Evolutionary conservation across 1,284 basidiomycete species (phyloP), one percentile per base, ranked within the genome.

Genomic region (Tranzscheliella williamsii): DNA sequence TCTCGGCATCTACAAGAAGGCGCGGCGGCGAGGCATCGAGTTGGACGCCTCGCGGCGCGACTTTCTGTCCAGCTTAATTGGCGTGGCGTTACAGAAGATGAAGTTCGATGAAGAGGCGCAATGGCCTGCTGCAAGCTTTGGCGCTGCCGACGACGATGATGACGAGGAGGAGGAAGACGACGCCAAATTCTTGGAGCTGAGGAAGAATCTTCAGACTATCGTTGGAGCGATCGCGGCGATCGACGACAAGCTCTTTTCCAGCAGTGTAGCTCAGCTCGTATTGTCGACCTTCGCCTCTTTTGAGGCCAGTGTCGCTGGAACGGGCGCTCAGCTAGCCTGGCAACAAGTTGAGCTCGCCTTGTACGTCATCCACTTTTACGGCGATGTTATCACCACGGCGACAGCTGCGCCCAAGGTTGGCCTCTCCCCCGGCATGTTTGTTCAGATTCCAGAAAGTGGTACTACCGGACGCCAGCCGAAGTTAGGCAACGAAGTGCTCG

Each of bases 311-410:
- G 50, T 44, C 0, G 38, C 57, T 49, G 85, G 86, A 3, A 78
- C 83, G 0, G 60, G 15, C 60, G 33, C 62, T 8, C 81, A 35
- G 63, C 72, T 95, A 17, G 84, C 88, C 39, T 99, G 96, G 96
- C 87, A 93, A 73, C 88, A 95, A 70, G 89, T 89, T 1, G 95
- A 99, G 78, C 83, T 98, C 17, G 91, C 90, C 0, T 81, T 96
- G 15, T 91, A 91, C 76, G 84, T 97, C 22, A 86, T 96, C 1
- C 96, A 86, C 76, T 89, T 93, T 26, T 98, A 91, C 71, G 93
- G 92, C 31, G 94, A 98, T 40, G 67, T 78, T 26, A 66, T 76
- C 38, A 60, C 60, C 23, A 64, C 69, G 2, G 62, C 73, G n/a
- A 53, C 52, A 11, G 71, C 61, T 16, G 47, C 62, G 20, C 60